These are phyloP conservation scores for Colletotrichum spinosum DNA, from an alignment of 2,329 filamentous ascomycete species.

Conservation along the genomic window DNA sequence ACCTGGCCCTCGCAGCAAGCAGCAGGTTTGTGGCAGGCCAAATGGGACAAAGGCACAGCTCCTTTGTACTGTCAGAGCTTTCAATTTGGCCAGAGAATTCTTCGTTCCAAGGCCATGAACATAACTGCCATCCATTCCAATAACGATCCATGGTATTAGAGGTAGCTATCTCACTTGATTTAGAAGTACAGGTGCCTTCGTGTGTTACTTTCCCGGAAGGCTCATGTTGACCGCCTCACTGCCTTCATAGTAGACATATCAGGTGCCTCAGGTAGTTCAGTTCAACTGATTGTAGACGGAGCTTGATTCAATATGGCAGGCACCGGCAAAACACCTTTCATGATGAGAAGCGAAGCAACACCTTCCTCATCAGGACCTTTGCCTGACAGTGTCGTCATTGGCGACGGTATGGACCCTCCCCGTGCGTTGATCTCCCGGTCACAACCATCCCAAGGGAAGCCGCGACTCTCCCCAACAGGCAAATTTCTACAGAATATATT, in stretches of 20 bases:
- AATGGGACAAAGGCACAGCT: neutral
- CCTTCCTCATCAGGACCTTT: slow-evolving; percentile 4
- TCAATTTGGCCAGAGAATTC: neutral
- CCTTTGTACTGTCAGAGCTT: slow-evolving; percentile 1
- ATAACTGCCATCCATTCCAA: neutral
- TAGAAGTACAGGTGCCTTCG: too few species aligned
- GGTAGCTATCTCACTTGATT: too few species aligned
- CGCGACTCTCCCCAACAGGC: slow-evolving; percentile 32
- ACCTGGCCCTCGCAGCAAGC: too few species aligned
- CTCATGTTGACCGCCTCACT: too few species aligned
- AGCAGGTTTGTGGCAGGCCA: too few species aligned
- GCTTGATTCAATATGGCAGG: slow-evolving; percentile 7
- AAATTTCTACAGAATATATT: slow-evolving; percentile 37
- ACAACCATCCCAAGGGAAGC: neutral
- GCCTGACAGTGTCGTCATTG: neutral
- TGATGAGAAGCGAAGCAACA: slow-evolving; percentile 2
- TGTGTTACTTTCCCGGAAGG: too few species aligned
- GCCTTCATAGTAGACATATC: too few species aligned
- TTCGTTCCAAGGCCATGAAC: neutral
- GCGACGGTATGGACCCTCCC: neutral
- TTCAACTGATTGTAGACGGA: too few species aligned
- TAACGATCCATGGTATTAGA: neutral
- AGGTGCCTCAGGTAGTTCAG: too few species aligned
- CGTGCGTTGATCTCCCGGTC: too few species aligned
- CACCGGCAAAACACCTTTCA: slow-evolving; percentile 11